Base-by-base conservation (phyloP, 192 early-diverging fungal species). In the Coemansia sp. region DNA sequence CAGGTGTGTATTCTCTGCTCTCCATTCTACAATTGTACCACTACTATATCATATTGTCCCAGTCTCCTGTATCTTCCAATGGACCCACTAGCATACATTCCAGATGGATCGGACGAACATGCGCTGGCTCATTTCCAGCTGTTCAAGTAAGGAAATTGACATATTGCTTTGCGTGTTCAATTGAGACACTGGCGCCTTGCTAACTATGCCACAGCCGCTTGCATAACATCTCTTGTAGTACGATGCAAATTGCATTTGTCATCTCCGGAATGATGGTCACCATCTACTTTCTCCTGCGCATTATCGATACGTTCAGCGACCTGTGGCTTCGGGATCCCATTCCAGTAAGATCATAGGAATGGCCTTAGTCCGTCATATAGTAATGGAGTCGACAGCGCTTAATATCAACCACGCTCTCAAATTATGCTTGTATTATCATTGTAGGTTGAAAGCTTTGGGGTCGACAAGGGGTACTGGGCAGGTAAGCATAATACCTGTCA, bases 401-500 rank as follows among this genome's bases (percentile, higher is more conserved):
- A n/a, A n/a, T n/a, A n/a, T n/a, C n/a, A n/a, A n/a, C 35, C 8
- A 24, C 3, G 19, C 11, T 38, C 19, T n/a, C n/a, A n/a, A n/a
- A n/a, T n/a, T 36, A 24, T 19, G 15, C 65, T 22, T 37, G 17
- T 27, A 40, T 11, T 7, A 1, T 22, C n/a, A 37, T 56, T n/a
- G 7, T 74, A 77, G 75, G 40, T 82, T 22, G 59, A 69, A 29
- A 71, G 72, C 14, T 85, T 85, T 77, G 83, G 83, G 8, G 75
- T 68, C 2, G 53, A 68, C 35, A 70, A 81, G 31, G 79, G 83
- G 20, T 65, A 56, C 38, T 85, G 83, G 83, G 83, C 83, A 68
- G 91, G 78, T 76, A 81, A 60, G 72, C n/a, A 6, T 38, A 58
- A 7, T 36, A 9, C 9, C 22, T 41, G 32, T 15, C 7, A 11